Base-by-base conservation (phyloP, 345 rosid genomes). In the Eutrema yunnanense region DNA sequence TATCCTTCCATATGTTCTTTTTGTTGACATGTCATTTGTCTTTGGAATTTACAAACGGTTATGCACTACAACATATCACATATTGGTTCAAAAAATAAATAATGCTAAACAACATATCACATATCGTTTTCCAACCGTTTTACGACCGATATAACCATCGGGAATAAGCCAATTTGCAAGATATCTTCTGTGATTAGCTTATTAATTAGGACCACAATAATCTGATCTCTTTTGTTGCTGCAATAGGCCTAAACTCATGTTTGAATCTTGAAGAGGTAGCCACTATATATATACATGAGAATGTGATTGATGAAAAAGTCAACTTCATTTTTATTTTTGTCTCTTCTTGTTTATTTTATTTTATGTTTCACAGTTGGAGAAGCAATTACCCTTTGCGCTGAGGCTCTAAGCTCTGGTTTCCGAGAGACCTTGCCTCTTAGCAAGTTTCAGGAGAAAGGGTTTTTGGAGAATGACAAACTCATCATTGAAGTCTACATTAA, bases 401-500 rank as follows among this genome's bases (percentile, higher is more conserved):
- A 32, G 19, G 0, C 0, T 33, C 14, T 2, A 33, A 0, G 0
- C 2, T 12, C 29, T 29, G 62, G 62, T 72, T 9, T 0, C 19
- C 0, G 0, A 19, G 22, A 19, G 12, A 13, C 37, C 8, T 33
- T 72, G 54, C 62, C 62, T 42, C 38, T 53, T 8, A 53, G 47
- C 62, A 72, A 62, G 46, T 43, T 72, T 33, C 11, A 36, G 7
- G 54, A 62, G 33, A 6, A 12, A 32, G 69, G 47, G n/a, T 32
- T 30, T 42, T 34, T 72, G 46, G 62, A 72, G 29, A 54, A 62
- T 5, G 62, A 72, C 34, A 62, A 2, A 62, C 38, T 62, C 76
- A 52, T 72, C 27, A 30, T 72, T 43, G 69, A 72, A 41, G 54
- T 72, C 12, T 72, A 62, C 47, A 62, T 43, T 13, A 33, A 52